These are phyloP conservation scores for Botryosphaeria agaves DNA, from an alignment of 2,329 filamentous ascomycete species.

Conservation along the genomic window DNA sequence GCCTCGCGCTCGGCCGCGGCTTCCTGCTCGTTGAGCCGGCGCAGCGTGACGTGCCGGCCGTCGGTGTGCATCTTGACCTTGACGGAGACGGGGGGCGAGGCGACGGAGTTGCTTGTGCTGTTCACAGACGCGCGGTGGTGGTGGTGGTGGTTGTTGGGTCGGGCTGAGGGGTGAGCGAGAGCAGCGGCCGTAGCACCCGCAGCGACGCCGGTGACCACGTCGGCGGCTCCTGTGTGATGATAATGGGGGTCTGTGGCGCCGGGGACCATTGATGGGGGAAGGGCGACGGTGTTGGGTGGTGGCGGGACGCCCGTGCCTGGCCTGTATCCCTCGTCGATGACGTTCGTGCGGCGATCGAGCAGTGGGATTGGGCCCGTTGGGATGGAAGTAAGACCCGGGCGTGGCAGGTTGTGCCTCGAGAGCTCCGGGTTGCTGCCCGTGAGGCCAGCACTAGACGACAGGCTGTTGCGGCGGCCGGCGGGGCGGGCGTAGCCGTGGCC, in stretches of 20 bases:
- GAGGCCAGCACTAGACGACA: conserved; percentile 5
- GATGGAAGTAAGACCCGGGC: conserved; percentile 6
- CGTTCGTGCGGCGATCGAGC: not conserved
- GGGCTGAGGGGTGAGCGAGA: too few relatives aligned
- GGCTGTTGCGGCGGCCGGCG: not conserved
- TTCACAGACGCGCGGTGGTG: conserved; percentile 13
- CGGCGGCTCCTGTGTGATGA: too few relatives aligned
- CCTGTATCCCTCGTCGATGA: not conserved
- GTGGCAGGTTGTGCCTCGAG: conserved; percentile 16
- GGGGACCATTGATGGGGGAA: conserved; percentile 7
- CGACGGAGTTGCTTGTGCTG: conserved; percentile 20
- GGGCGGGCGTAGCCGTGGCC: not conserved
- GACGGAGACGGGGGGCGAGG: conserved; percentile 43
- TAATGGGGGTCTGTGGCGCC: not conserved
- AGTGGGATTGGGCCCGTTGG: not conserved
- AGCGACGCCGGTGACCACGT: conserved; percentile 7
- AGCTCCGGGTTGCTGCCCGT: conserved; percentile 25
- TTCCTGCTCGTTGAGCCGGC: conserved; percentile 43
- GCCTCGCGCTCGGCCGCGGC: conserved; percentile 41
- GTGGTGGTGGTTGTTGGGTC: conserved; percentile 3
- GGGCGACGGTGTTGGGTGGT: conserved; percentile 4
- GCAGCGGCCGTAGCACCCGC: conserved; percentile 2
- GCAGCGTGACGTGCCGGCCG: conserved; percentile 43
- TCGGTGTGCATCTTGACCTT: conserved; percentile 50
- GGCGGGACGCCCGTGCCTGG: conserved; percentile 1